phyloP scores from a whole-genome alignment of 2,329 filamentous ascomycete genomes.

The Polychaeton citri region DNA sequence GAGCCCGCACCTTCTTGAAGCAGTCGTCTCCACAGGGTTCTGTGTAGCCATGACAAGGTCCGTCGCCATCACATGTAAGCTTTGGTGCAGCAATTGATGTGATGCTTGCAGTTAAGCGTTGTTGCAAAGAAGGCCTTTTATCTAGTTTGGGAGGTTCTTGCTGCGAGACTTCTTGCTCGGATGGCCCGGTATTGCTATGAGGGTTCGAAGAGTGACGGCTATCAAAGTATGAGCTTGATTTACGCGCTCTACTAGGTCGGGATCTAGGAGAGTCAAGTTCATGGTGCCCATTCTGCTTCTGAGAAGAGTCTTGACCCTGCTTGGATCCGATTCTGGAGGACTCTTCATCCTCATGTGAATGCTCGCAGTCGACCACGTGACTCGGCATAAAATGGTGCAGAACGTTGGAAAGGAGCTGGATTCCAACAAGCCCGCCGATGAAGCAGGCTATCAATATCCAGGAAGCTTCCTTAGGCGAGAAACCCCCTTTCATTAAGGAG shows the following conservation, averaged over 20 bases:
- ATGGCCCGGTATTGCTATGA: no score
- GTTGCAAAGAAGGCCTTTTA: constrained; percentile 27
- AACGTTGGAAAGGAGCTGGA: constrained; percentile 58
- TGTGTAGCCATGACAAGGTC: constrained; percentile 48
- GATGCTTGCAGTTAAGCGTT: constrained; percentile 29
- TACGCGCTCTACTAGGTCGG: no score
- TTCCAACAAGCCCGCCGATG: constrained; percentile 58
- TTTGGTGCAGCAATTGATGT: constrained; percentile 38
- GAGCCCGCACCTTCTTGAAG: constrained; percentile 36
- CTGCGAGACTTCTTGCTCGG: no score
- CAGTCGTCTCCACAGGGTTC: constrained; percentile 50
- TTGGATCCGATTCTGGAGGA: no score
- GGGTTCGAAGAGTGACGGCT: no score
- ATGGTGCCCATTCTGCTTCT: no score
- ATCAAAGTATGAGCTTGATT: no score
- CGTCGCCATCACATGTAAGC: constrained; percentile 41
- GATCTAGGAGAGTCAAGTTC: no score
- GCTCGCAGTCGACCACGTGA: constrained; percentile 69
- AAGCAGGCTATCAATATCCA: constrained; percentile 59
- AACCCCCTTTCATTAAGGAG: constrained; percentile 59
- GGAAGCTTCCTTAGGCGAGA: constrained; percentile 52
- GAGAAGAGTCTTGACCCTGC: no score
- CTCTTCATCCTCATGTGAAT: constrained; percentile 55
- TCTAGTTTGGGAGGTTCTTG: background rate
- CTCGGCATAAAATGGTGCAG: constrained; percentile 64